phyloP scores from a whole-genome alignment of 2,329 filamentous ascomycete species.

The Acephala macrosclerotiorum region DNA sequence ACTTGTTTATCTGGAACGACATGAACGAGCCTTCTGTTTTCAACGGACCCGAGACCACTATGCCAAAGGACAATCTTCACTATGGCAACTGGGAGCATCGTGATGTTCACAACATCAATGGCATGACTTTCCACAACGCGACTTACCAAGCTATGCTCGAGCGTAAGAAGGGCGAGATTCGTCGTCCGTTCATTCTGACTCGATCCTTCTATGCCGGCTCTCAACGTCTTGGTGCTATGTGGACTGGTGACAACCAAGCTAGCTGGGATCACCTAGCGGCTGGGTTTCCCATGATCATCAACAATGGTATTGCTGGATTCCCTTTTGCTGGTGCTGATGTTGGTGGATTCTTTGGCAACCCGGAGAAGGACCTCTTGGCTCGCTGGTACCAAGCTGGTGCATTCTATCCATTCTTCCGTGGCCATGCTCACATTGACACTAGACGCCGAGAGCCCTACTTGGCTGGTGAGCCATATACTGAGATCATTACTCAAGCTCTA shows the following conservation, averaged over 20 bases:
- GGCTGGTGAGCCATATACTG: conserved; percentile 81
- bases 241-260: conserved; percentile 98
- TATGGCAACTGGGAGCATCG: conserved; percentile 93
- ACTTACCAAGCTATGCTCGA: conserved; percentile 85
- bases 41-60: conserved; percentile 96
- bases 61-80: conserved; percentile 98
- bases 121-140: conserved; percentile 93
- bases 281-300: conserved; percentile 91
- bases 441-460: conserved; percentile 94
- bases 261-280: conserved; percentile 90
- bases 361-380: conserved; percentile 86
- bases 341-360: conserved; percentile 97
- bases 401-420: conserved; percentile 98
- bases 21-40: conserved; percentile 99
- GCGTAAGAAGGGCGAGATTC: conserved; percentile 84
- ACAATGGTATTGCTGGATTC: conserved; percentile 90
- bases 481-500: conserved; percentile 86
- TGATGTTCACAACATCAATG: conserved; percentile 95
- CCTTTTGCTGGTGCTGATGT: conserved; percentile 96
- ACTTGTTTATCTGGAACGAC: conserved; percentile 97
- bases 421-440: conserved; percentile 95
- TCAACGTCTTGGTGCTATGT: conserved; percentile 93
- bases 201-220: conserved; percentile 91
- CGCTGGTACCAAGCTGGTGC: conserved; percentile 97
- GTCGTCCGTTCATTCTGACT: conserved; percentile 90